phyloP scores from a whole-genome alignment of 768 basidiomycete genomes.

The Tylopilus intermedius region DNA sequence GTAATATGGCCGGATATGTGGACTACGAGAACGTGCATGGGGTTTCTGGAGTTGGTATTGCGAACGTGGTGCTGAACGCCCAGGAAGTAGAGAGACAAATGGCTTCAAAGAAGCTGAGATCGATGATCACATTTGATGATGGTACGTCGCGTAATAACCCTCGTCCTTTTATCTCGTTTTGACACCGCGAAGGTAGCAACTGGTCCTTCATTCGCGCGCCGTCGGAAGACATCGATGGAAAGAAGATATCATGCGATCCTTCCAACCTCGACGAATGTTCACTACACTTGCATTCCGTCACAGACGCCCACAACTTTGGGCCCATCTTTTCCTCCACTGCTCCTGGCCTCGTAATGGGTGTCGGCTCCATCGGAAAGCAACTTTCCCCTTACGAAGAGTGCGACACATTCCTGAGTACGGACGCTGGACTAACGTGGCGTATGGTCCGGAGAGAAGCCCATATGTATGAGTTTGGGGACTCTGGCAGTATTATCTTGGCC shows the following conservation, averaged over 20 bases:
- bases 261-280: constrained; percentile 60
- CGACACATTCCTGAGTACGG: constrained; percentile 89
- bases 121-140: constrained; percentile 87
- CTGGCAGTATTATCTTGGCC: constrained; percentile 71
- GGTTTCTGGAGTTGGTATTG: constrained; percentile 85
- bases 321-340: constrained; percentile 93
- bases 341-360: constrained; percentile 95
- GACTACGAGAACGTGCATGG: constrained; percentile 89
- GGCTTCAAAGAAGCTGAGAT: constrained; percentile 68
- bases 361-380: constrained; percentile 74
- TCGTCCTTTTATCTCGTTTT: background rate
- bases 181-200: constrained; percentile 46
- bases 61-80: constrained; percentile 81
- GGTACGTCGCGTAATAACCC: constrained; percentile 33
- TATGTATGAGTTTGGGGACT: constrained; percentile 96
- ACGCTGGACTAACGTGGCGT: constrained; percentile 83
- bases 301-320: constrained; percentile 87
- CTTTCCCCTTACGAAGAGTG: constrained; percentile 76
- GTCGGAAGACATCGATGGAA: constrained; percentile 51
- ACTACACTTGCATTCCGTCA: constrained; percentile 90
- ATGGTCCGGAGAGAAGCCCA: constrained; percentile 74
- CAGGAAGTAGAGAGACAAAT: constrained; percentile 74
- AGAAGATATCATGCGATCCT: constrained; percentile 58
- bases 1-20: constrained; percentile 83
- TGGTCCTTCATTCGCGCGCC: constrained; percentile 71